These are phyloP conservation scores for Xylariaceae sp. DNA, from an alignment of 2,329 filamentous ascomycete species.

Conservation along the genomic window DNA sequence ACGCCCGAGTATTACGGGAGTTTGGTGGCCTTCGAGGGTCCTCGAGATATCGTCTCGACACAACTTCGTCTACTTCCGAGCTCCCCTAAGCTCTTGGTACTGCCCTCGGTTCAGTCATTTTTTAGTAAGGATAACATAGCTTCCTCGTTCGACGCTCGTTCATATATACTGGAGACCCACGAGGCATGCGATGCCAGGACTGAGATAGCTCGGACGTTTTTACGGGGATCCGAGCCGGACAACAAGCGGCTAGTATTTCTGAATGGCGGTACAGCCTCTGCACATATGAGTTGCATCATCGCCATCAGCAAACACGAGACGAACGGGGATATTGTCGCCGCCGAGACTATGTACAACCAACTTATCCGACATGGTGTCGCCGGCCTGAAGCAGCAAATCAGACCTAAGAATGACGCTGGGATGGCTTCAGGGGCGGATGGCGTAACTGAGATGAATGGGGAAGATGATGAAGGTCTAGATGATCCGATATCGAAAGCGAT, in stretches of 20 bases:
- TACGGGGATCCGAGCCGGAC: constrained; percentile 42
- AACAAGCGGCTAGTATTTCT: constrained; percentile 56
- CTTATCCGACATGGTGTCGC: constrained; percentile 48
- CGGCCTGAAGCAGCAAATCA: constrained; percentile 32
- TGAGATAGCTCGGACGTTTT: constrained; percentile 48
- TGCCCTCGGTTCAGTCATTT: constrained; percentile 51
- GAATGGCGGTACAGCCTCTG: constrained; percentile 54
- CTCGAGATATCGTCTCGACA: constrained; percentile 50
- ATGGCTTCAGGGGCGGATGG: constrained; percentile 4
- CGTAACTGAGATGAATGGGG: constrained; percentile 16
- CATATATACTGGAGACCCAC: constrained; percentile 48
- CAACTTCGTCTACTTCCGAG: constrained; percentile 58
- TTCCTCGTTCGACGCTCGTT: constrained; percentile 35
- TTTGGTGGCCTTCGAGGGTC: constrained; percentile 58
- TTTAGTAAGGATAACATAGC: constrained; percentile 33
- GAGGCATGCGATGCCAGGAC: constrained; percentile 45
- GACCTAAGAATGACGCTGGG: neutral
- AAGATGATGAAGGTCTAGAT: constrained; percentile 25
- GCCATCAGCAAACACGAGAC: constrained; percentile 52
- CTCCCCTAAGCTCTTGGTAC: constrained; percentile 54
- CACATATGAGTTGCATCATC: constrained; percentile 51
- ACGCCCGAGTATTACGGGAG: constrained; percentile 40
- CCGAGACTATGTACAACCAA: constrained; percentile 48
- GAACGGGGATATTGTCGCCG: constrained; percentile 45
- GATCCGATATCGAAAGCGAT: constrained; percentile 54